phyloP scores from a whole-genome alignment of 2,329 filamentous ascomycete species.

The Paramyrothecium roridum region DNA sequence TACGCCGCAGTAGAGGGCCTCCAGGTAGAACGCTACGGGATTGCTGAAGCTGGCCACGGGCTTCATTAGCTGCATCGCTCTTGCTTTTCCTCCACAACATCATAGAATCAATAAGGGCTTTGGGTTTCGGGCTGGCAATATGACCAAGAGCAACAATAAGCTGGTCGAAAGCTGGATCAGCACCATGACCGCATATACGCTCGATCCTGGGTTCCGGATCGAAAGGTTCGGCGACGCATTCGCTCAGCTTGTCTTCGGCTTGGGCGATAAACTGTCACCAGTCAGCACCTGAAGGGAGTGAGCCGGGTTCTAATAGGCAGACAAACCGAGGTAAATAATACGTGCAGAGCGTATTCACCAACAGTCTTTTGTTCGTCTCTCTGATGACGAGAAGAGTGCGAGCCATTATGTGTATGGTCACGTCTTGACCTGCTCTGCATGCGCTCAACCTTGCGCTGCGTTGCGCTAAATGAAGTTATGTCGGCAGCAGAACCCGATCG shows the following conservation, averaged over 20 bases:
- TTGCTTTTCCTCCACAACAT: constrained; percentile 98
- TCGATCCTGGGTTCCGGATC: constrained; percentile 84
- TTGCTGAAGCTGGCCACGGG: constrained; percentile 57
- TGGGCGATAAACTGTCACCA: constrained; percentile 75
- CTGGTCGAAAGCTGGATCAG: constrained; percentile 88
- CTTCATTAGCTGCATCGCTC: constrained; percentile 79
- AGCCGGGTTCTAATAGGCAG: background rate
- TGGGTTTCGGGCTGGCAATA: constrained; percentile 91
- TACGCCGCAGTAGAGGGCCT: constrained; percentile 61
- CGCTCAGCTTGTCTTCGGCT: constrained; percentile 93
- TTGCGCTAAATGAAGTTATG: constrained; percentile 35
- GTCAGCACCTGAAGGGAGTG: background rate
- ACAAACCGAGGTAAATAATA: constrained; percentile 85
- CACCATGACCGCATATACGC: constrained; percentile 83
- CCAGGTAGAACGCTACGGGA: constrained; percentile 37
- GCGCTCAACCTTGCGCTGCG: constrained; percentile 54
- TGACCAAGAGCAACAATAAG: constrained; percentile 90
- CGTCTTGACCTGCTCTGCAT: constrained; percentile 67
- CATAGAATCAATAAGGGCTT: constrained; percentile 91
- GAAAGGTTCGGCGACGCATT: constrained; percentile 76
- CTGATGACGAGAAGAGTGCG: constrained; percentile 69
- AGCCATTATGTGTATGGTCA: constrained; percentile 72
- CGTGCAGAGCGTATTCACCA: constrained; percentile 96
- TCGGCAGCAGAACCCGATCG: constrained; percentile 46
- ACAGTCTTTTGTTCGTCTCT: constrained; percentile 84